These are phyloP conservation scores for Phytophthora sojae DNA, from an alignment of 352 stramenopile genomes.

Conservation along the genomic window DNA sequence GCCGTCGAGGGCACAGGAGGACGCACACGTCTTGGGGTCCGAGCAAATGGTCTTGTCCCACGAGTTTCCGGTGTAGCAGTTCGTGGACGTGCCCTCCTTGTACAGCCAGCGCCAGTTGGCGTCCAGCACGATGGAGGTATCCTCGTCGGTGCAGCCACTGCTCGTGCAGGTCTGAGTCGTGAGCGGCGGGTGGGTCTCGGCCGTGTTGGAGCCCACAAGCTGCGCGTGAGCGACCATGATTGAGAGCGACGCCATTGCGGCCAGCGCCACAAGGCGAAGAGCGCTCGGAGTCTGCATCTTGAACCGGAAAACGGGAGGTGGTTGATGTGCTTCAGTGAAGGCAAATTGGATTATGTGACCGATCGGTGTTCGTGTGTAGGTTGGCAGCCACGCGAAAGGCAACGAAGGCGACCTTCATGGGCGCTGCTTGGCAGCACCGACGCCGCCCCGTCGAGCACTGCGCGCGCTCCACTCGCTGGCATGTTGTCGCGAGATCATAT, in stretches of 20 bases:
- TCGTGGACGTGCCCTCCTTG: constrained; percentile 46
- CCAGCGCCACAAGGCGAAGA: constrained; percentile 12
- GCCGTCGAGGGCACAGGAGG: constrained; percentile 51
- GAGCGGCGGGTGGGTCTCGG: constrained; percentile 51
- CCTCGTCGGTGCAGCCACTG: constrained; percentile 36
- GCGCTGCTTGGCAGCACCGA: constrained; percentile 18
- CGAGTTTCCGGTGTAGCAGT: constrained; percentile 45
- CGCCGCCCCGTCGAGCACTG: not conserved
- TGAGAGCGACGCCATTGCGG: constrained; percentile 4
- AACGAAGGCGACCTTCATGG: not conserved
- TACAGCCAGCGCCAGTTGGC: constrained; percentile 65
- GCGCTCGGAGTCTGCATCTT: constrained; percentile 19
- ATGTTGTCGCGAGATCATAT: constrained; percentile 6
- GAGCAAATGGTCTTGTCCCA: constrained; percentile 45
- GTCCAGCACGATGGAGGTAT: constrained; percentile 59
- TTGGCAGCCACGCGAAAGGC: not conserved
- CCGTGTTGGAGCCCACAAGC: constrained; percentile 37
- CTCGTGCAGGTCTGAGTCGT: constrained; percentile 21
- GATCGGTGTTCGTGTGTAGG: not conserved
- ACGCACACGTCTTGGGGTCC: constrained; percentile 43
- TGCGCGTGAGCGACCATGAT: constrained; percentile 28
- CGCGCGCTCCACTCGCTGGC: not conserved
- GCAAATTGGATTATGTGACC: constrained; percentile 10
- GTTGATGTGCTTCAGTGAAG: constrained; percentile 10
- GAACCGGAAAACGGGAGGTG: not conserved